A percentile compares a stretch with the other conserved stretches of the same genome.
These are phyloP conservation scores for Scutellaria minor DNA, from an alignment of 257 asterid genomes.

Conservation along the genomic window DNA sequence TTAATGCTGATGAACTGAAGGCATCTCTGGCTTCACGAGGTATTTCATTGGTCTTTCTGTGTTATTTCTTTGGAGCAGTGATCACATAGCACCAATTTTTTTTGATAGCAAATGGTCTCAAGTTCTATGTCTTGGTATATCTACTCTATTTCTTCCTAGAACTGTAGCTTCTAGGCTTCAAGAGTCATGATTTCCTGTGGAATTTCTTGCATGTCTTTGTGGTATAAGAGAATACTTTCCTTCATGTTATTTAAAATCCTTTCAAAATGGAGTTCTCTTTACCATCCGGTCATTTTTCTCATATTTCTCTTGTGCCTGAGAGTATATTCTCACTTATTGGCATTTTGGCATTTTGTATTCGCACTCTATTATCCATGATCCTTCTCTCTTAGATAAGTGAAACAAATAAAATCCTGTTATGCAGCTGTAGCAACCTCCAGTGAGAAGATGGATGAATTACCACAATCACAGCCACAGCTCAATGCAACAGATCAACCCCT, in stretches of 20 bases:
- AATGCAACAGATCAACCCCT: slow-evolving; percentile 34
- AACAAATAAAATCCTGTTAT: slow-evolving; percentile 25
- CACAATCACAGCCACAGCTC: slow-evolving; percentile 33
- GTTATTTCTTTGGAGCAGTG: slow-evolving; percentile 14
- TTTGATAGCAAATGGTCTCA: too few relatives aligned
- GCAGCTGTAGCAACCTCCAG: slow-evolving; percentile 50
- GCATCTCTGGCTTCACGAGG: slow-evolving; percentile 80
- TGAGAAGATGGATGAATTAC: slow-evolving; percentile 44
- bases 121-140: neutral
- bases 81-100: neutral
- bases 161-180: too few relatives aligned
- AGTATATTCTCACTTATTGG: too few relatives aligned
- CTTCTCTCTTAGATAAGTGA: neutral
- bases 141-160: neutral
- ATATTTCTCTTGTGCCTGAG: too few relatives aligned
- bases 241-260: too few relatives aligned
- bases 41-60: slow-evolving; percentile 38
- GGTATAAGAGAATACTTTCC: too few relatives aligned
- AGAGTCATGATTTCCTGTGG: too few relatives aligned
- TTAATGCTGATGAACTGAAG: slow-evolving; percentile 64
- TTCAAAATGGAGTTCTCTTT: too few relatives aligned
- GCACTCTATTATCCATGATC: neutral
- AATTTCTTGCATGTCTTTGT: too few relatives aligned
- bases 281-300: too few relatives aligned
- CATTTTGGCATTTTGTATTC: too few relatives aligned